Evolutionary conservation across 2,329 filamentous ascomycete genomes (phyloP).

Genomic region (Diaporthe vaccinii): DNA sequence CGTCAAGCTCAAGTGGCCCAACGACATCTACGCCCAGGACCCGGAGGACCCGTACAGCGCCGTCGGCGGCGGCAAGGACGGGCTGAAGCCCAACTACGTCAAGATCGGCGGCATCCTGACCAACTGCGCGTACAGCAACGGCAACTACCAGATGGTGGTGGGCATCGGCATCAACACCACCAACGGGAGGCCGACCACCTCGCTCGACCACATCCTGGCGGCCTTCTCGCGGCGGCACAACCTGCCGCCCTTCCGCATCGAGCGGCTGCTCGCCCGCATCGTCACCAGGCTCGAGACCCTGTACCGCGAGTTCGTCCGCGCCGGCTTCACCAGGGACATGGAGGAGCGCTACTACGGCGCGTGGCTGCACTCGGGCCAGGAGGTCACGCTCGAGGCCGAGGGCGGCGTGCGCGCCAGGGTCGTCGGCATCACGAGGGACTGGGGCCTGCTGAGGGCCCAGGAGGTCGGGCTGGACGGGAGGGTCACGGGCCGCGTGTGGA

Average conservation of each 20-base stretch:
- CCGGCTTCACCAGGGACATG: slow-evolving; percentile 80
- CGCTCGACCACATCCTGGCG: slow-evolving; percentile 80
- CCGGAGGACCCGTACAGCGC: slow-evolving; percentile 56
- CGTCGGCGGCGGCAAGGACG: neutral
- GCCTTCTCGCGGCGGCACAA: slow-evolving; percentile 50
- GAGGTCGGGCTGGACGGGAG: slow-evolving; percentile 82
- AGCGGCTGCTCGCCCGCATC: slow-evolving; percentile 86
- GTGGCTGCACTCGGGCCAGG: slow-evolving; percentile 87
- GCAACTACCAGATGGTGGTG: slow-evolving; percentile 85
- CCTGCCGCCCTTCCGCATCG: slow-evolving; percentile 74
- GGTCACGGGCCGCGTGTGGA: slow-evolving; percentile 82
- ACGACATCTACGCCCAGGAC: slow-evolving; percentile 85
- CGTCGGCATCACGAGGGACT: slow-evolving; percentile 90
- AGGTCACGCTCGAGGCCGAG: slow-evolving; percentile 82
- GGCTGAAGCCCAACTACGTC: slow-evolving; percentile 69
- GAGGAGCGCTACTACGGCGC: slow-evolving; percentile 83
- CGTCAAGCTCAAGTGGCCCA: slow-evolving; percentile 96
- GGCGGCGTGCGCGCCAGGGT: slow-evolving; percentile 82
- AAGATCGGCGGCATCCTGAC: slow-evolving; percentile 96
- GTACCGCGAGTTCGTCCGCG: slow-evolving; percentile 80
- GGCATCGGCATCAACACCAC: slow-evolving; percentile 90
- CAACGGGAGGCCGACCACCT: slow-evolving; percentile 89
- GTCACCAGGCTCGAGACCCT: slow-evolving; percentile 82
- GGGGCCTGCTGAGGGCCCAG: slow-evolving; percentile 87
- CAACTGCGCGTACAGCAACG: slow-evolving; percentile 84